Conservation (phyloP, 257 asterid species). For the Eustoma russellianum region DNA sequence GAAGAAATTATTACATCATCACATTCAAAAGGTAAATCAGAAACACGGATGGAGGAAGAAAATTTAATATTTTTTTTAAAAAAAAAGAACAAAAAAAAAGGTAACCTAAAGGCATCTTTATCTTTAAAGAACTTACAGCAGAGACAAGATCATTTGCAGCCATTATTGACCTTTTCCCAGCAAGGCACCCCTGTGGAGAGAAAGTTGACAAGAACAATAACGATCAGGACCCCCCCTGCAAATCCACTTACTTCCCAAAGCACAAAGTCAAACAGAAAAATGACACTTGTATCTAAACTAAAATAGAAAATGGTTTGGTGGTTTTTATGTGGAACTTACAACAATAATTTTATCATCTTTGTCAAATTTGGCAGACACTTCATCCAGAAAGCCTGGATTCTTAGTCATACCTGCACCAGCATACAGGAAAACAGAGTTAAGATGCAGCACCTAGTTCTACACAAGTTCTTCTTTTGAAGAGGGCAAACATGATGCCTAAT, state of each 20-base stretch:
- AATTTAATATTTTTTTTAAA: too few species aligned
- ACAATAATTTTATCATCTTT: conserved; percentile 67
- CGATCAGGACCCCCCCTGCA: neutral
- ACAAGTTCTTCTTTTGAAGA: too few species aligned
- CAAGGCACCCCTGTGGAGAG: conserved; percentile 55
- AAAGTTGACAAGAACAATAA: neutral
- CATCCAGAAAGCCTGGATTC: conserved; percentile 45
- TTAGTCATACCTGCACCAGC: conserved; percentile 40
- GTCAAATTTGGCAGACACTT: conserved; percentile 37
- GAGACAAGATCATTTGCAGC: conserved; percentile 63
- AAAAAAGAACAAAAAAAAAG: neutral
- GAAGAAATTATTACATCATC: too few species aligned
- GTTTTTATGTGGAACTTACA: conserved; percentile 30
- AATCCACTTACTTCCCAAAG: neutral
- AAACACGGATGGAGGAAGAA: too few species aligned
- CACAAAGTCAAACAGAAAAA: neutral
- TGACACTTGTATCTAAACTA: too few species aligned
- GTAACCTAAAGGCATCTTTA: too few species aligned
- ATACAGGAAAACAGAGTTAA: neutral
- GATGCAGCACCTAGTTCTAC: too few species aligned
- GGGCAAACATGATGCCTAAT: too few species aligned
- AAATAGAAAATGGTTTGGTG: too few species aligned
- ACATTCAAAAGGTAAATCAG: too few species aligned
- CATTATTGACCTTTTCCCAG: conserved; percentile 63
- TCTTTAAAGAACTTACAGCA: conserved; percentile 30